phyloP scores from a whole-genome alignment of 305 asterid genomes.

The Fraxinus albicans region DNA sequence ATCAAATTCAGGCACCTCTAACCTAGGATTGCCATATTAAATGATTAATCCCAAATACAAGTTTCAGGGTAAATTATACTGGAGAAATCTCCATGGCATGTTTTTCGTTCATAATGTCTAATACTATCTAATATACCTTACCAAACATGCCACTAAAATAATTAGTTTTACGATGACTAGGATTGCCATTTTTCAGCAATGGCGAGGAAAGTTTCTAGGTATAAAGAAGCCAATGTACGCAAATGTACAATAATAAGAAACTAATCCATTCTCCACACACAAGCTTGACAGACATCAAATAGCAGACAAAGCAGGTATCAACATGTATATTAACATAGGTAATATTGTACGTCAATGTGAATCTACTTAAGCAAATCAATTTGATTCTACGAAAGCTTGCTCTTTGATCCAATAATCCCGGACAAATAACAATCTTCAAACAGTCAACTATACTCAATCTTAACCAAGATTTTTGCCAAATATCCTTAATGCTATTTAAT shows the following conservation, averaged over 20 bases:
- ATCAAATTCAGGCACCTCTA: not conserved
- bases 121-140: not conserved
- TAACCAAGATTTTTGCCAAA: not conserved
- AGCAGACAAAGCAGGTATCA: not conserved
- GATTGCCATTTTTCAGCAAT: not conserved
- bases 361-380: not conserved
- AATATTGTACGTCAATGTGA: not conserved
- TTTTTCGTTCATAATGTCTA: not conserved
- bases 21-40: not conserved
- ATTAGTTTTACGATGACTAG: not conserved
- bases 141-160: not conserved
- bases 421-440: not conserved
- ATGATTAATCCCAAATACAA: not conserved
- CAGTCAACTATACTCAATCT: not conserved
- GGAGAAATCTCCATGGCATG: not conserved
- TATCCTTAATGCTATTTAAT: not conserved
- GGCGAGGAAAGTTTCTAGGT: slow-evolving; percentile 11
- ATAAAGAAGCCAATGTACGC: slow-evolving; percentile 17
- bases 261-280: not conserved
- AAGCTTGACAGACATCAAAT: slow-evolving; percentile 5
- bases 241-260: not conserved
- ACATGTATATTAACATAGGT: not conserved
- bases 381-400: not conserved
- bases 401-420: not conserved
- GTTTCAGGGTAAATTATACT: not conserved